Evolutionary conservation across 495 filamentous ascomycete species (phyloP).

Genomic region (Neurospora pannonica): DNA sequence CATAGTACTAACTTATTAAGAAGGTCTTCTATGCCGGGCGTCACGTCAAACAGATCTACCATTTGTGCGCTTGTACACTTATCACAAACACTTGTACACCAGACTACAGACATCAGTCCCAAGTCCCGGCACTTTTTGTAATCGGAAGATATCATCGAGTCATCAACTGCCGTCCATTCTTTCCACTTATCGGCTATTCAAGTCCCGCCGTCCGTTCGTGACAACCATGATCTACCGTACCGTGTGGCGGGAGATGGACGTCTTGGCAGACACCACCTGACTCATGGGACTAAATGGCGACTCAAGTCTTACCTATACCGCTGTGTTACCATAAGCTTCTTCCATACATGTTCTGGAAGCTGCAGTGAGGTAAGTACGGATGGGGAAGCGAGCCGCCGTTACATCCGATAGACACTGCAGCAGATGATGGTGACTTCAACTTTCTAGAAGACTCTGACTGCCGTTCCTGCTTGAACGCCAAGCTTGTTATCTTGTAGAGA

Average conservation of each 20-base stretch:
- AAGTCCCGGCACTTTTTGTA: neutral
- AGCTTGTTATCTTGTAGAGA: neutral
- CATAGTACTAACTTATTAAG: too few relatives aligned
- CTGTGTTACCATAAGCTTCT: neutral
- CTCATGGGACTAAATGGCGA: too few relatives aligned
- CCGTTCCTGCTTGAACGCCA: neutral
- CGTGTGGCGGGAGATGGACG: too few relatives aligned
- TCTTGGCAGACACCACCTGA: too few relatives aligned
- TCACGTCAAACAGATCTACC: neutral
- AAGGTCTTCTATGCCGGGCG: too few relatives aligned
- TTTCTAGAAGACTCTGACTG: neutral
- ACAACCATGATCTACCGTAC: too few relatives aligned
- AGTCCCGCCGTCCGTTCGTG: neutral
- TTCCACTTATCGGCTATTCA: neutral
- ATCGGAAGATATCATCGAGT: neutral
- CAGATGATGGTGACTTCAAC: neutral
- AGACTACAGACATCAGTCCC: neutral
- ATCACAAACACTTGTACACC: neutral
- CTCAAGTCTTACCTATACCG: neutral
- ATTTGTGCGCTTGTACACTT: neutral
- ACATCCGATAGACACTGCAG: neutral
- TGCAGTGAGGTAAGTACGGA: too few relatives aligned
- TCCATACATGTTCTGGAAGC: neutral
- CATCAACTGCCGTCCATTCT: neutral
- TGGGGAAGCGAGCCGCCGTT: neutral